Base-by-base conservation (phyloP, 2,329 filamentous ascomycete species). In the Xylaria sp. region DNA sequence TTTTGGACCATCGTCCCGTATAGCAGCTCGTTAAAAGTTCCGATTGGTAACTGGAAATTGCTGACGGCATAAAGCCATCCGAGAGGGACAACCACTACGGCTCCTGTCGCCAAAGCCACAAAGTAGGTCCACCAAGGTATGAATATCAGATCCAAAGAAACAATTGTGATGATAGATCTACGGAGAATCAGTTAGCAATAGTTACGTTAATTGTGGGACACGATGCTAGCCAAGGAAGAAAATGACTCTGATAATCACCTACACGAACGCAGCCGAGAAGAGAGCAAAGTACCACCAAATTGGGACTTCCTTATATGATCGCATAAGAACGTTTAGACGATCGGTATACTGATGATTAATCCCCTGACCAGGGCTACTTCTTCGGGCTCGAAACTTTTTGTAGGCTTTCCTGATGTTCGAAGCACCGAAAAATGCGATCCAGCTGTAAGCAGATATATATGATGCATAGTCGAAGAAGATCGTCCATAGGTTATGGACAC, bases 391-490 rank as follows among this genome's bases (percentile, higher is more conserved):
- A 25, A 85, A 80, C 71, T 85, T 86, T 5, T 68, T 69, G 25
- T 84, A 73, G 20, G 83, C 86, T 1, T 76, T 76, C 28, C 78
- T 80, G 53, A 89, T 80, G 64, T 86, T 81, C 0, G 79, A 71
- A 48, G 79, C 86, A 0, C 87, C 85, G 65, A 89, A 89, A 0
- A 87, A 82, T 3, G 78, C 78, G 75, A 89, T 86, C 87, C 87
- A 90, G 6, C 84, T 83, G 56, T 89, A 80, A 0, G 86, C 86
- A 0, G 87, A 88, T 0, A 85, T 82, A 65, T 88, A 85, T 9
- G 86, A 84, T 6, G 87, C 86, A 64, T 89, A 89, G 73, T 87
- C 86, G 74, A 88, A 89, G 77, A 89, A 89, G 68, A 86, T 86
- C 4, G 78, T 76, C 87, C 87, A 90, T 3, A 88, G 80, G 48